Percentiles rank a stretch among this genome's conserved stretches.
These are phyloP conservation scores for Exophiala sp. DNA, from an alignment of 2,329 filamentous ascomycete species.

Conservation along the genomic window DNA sequence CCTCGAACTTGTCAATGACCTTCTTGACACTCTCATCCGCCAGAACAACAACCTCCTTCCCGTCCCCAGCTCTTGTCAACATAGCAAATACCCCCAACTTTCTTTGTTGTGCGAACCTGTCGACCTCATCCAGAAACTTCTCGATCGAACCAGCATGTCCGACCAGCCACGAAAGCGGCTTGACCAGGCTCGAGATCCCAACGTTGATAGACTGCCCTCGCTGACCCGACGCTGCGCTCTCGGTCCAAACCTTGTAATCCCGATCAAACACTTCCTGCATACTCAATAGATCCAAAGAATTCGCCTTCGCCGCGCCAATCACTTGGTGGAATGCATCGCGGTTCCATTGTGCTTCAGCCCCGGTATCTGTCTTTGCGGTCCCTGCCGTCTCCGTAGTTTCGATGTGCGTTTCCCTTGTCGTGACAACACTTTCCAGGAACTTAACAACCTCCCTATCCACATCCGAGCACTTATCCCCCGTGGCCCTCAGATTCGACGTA, in stretches of 20 bases:
- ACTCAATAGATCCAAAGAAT: slow-evolving; percentile 51
- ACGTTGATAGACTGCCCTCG: slow-evolving; percentile 39
- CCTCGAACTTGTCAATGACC: slow-evolving; percentile 45
- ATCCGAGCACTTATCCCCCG: slow-evolving; percentile 44
- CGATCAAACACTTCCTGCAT: slow-evolving; percentile 57
- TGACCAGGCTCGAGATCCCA: slow-evolving; percentile 59
- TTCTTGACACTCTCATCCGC: slow-evolving; percentile 47
- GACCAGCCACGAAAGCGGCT: slow-evolving; percentile 52
- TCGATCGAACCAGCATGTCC: slow-evolving; percentile 42
- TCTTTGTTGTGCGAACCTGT: slow-evolving; percentile 43
- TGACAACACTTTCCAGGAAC: slow-evolving; percentile 53
- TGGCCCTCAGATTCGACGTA: slow-evolving; percentile 43
- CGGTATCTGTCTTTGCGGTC: background rate
- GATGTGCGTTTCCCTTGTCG: background rate
- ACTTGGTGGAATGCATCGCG: slow-evolving; percentile 49
- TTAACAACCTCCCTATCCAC: slow-evolving; percentile 47
- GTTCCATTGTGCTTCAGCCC: background rate
- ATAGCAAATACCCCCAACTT: slow-evolving; percentile 53
- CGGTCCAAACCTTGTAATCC: slow-evolving; percentile 63
- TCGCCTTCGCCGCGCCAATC: slow-evolving; percentile 53
- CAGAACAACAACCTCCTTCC: slow-evolving; percentile 30
- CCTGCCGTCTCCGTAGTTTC: background rate
- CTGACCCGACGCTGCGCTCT: slow-evolving; percentile 26
- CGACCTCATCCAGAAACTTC: slow-evolving; percentile 32
- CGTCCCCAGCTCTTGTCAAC: slow-evolving; percentile 56